Base-by-base conservation (phyloP, 2,329 filamentous ascomycete genomes). In the Chaetomiaceae sp. region DNA sequence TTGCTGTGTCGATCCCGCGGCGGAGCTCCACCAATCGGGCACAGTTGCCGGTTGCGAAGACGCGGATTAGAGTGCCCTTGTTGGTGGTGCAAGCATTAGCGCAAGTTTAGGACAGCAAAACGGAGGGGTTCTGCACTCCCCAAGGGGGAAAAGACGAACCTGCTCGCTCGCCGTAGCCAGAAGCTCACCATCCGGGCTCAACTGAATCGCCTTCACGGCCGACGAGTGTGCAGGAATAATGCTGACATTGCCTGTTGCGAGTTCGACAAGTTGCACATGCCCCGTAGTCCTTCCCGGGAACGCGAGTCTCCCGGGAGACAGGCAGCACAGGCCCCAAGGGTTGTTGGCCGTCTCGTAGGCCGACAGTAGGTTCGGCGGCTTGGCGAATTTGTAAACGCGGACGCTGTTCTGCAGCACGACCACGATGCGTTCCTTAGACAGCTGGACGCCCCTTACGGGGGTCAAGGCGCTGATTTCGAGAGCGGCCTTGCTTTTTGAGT, bases 191-290 rank as follows among this genome's bases (percentile, higher is more conserved):
- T 96, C 88, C 0, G 78, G 78, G 61, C 89, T 95, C 32, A 99
- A 73, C 10, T 85, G 81, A 59, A 99, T 77, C 37, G 90, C 90
- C 55, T 87, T 82, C 16, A 99, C 74, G 0, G 87, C 77, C 0
- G 87, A 86, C 4, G 86, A 85, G 67, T 99, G 94, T 3, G 92
- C 94, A 1, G 90, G 90, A 54, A 97, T 90, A 67, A 99, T 96
- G 72, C 87, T 95, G 59, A 97, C 89, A 63, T 89, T 92, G 45
- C 85, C 84, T 0, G 84, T 89, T 16, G 77, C 75, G 10, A 95
- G 71, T 62, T 95, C 85, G 47, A 96, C 86, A 1, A 97, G 74
- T 67, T 96, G 91, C 25, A 97, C 86, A 65, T 99, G 94, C 11
- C 94, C 94, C 0, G 82, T 73, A 1, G 87, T 91, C 48, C 90